Conservation (phyloP, 805 yeast genomes). For the Jamesozyma rosinii region DNA sequence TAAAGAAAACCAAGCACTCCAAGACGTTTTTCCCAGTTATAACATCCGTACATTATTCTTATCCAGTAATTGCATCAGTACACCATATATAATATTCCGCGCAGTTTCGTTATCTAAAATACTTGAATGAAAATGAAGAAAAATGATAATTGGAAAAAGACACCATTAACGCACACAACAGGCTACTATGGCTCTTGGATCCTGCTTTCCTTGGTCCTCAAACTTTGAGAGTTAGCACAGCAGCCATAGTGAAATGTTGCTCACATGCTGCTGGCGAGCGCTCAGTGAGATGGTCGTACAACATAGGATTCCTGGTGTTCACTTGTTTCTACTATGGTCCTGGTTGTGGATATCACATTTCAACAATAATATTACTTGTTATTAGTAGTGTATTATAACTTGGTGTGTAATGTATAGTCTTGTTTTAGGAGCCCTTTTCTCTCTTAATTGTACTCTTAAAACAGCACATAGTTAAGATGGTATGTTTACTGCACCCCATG, state of each 20-base stretch:
- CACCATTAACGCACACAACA: background rate
- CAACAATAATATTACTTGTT: background rate
- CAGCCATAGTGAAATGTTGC: background rate
- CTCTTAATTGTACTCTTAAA: background rate
- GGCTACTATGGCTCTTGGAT: background rate
- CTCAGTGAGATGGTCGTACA: background rate
- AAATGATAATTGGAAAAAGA: too few species aligned
- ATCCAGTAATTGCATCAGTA: too few species aligned
- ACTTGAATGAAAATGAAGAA: too few species aligned
- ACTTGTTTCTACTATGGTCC: background rate
- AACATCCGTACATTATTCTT: too few species aligned
- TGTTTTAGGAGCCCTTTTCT: background rate
- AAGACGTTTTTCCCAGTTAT: too few species aligned
- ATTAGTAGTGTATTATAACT: background rate
- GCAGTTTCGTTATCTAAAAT: too few species aligned
- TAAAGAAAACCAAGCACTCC: too few species aligned
- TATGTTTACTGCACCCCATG: background rate
- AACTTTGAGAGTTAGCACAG: background rate
- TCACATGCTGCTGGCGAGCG: background rate
- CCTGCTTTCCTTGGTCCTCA: background rate
- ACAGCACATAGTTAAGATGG: conserved; percentile 4
- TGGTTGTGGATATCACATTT: too few species aligned
- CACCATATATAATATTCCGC: too few species aligned
- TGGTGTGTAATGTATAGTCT: background rate
- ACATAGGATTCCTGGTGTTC: background rate